phyloP scores from a whole-genome alignment of 2,329 filamentous ascomycete genomes.

The Ilyonectria robusta region DNA sequence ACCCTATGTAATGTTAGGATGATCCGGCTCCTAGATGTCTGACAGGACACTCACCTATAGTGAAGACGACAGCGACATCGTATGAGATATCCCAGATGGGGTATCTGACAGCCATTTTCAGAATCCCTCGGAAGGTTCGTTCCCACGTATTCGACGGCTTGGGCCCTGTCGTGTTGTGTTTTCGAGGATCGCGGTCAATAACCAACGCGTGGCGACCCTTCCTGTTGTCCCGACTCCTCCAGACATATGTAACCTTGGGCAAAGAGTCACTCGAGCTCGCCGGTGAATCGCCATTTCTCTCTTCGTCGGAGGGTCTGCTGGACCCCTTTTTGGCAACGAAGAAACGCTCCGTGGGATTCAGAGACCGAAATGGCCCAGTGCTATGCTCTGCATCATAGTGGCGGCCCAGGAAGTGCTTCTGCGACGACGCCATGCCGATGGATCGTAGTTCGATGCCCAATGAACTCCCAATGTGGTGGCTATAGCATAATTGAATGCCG shows the following conservation, averaged over 20 bases:
- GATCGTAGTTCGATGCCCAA: background rate
- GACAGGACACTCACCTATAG: constrained; percentile 48
- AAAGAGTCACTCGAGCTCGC: background rate
- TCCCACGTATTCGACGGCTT: constrained; percentile 46
- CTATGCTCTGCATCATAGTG: constrained; percentile 31
- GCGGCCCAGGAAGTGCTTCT: constrained; percentile 27
- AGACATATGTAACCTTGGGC: constrained; percentile 52
- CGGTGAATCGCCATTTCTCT: constrained; percentile 42
- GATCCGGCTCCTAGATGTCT: background rate
- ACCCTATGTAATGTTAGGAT: constrained; percentile 48
- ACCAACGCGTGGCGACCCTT: constrained; percentile 57
- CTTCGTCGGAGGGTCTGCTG: background rate
- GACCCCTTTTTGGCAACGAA: constrained; percentile 18
- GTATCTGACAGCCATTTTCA: constrained; percentile 54
- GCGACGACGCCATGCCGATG: constrained; percentile 4
- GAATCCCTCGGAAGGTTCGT: constrained; percentile 48
- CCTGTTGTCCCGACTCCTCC: constrained; percentile 60
- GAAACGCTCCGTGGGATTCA: constrained; percentile 33
- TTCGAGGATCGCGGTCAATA: constrained; percentile 36
- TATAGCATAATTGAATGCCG: background rate
- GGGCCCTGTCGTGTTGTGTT: constrained; percentile 37
- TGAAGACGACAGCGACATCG: constrained; percentile 58
- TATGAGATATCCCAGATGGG: constrained; percentile 61
- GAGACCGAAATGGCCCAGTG: constrained; percentile 21
- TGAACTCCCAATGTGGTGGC: no score